Evolutionary conservation across 2,329 filamentous ascomycete genomes (phyloP).

Genomic region (Rasamsonia emersonii): DNA sequence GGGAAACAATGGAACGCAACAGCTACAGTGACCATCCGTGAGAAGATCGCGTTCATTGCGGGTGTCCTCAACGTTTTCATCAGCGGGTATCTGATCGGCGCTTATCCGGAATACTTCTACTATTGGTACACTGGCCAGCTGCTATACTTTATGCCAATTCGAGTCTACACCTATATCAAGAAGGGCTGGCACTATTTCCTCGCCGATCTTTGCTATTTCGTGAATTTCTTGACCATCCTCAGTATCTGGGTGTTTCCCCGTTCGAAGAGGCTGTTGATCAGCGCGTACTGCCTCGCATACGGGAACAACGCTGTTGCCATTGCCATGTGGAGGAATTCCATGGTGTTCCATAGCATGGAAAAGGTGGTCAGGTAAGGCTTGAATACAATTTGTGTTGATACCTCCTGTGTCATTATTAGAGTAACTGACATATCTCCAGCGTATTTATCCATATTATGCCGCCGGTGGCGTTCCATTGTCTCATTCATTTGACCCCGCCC

Average conservation of each 20-base stretch:
- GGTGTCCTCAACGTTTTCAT: slow-evolving; percentile 97
- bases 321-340: slow-evolving; percentile 97
- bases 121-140: slow-evolving; percentile 85
- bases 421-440: slow-evolving; percentile 29
- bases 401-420: slow-evolving; percentile 1
- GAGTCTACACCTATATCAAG: slow-evolving; percentile 81
- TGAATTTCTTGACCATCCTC: slow-evolving; percentile 76
- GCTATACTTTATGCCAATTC: slow-evolving; percentile 93
- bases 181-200: slow-evolving; percentile 96
- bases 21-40: slow-evolving; percentile 75
- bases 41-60: slow-evolving; percentile 94
- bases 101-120: slow-evolving; percentile 76
- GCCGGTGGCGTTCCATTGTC: slow-evolving; percentile 81
- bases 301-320: slow-evolving; percentile 97
- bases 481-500: slow-evolving; percentile 70
- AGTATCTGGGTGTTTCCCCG: slow-evolving; percentile 84
- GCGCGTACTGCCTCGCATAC: slow-evolving; percentile 83
- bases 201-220: slow-evolving; percentile 95
- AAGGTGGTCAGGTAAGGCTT: slow-evolving; percentile 71
- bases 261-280: slow-evolving; percentile 86
- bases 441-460: slow-evolving; percentile 99
- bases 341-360: slow-evolving; percentile 97
- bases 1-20: slow-evolving; percentile 81
- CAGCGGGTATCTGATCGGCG: slow-evolving; percentile 87
- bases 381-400: neutral